These are phyloP conservation scores for Populus nigra DNA, from an alignment of 345 rosid genomes.

Conservation along the genomic window DNA sequence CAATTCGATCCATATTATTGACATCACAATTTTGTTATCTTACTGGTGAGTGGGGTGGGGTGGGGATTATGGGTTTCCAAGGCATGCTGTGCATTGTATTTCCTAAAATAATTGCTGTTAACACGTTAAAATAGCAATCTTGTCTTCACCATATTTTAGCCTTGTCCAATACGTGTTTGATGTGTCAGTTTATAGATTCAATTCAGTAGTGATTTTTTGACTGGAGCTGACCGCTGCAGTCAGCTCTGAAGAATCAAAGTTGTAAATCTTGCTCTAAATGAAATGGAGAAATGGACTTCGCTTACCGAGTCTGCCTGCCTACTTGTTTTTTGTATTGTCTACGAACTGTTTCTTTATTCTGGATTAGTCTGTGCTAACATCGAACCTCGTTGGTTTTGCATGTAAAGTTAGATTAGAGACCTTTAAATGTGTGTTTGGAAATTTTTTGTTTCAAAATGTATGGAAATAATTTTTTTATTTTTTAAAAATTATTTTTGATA, in stretches of 20 bases:
- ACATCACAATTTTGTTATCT: slow-evolving; percentile 8
- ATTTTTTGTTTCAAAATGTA: no score
- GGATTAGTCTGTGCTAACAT: no score
- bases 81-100: slow-evolving; percentile 11
- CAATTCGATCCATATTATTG: slow-evolving; percentile 11
- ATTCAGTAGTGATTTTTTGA: not conserved
- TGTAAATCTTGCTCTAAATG: not conserved
- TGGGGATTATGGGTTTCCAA: not conserved
- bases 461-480: no score
- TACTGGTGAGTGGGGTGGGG: slow-evolving; percentile 6
- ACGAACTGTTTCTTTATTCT: no score
- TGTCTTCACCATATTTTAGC: not conserved
- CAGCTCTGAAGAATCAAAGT: not conserved
- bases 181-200: not conserved
- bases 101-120: slow-evolving; percentile 10
- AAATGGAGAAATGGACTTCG: not conserved
- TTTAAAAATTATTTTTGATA: no score
- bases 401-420: no score
- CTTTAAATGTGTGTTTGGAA: no score
- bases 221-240: not conserved
- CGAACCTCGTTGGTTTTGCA: no score
- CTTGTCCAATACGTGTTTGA: not conserved
- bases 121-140: slow-evolving; percentile 9
- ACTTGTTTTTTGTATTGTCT: no score
- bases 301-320: not conserved